Percentiles rank a stretch among this genome's conserved stretches.
Evolutionary conservation across 345 rosid genomes (phyloP).

Genomic region (Gossypium ekmanianum): DNA sequence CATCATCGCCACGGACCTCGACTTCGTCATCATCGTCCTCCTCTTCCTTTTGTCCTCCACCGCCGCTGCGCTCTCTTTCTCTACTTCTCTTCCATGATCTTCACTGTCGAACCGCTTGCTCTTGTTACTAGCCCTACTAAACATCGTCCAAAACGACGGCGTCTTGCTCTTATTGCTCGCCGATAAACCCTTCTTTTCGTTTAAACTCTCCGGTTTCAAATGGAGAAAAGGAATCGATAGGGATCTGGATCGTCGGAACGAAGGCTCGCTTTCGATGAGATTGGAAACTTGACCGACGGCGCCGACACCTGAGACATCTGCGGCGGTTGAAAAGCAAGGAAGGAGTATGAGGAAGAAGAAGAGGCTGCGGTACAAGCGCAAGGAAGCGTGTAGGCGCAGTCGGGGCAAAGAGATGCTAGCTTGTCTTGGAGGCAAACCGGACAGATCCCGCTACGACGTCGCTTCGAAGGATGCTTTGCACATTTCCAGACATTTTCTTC

Average conservation of each 20-base stretch:
- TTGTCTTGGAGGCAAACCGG: constrained; percentile 79
- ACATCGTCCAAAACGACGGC: constrained; percentile 55
- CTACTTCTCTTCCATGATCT: constrained; percentile 16
- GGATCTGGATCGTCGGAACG: constrained; percentile 77
- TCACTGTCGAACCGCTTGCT: constrained; percentile 28
- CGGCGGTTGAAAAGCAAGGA: constrained; percentile 35
- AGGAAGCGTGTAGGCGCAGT: constrained; percentile 70
- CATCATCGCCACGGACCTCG: constrained; percentile 68
- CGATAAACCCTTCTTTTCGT: constrained; percentile 14
- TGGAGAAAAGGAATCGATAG: constrained; percentile 63
- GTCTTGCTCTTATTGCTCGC: constrained; percentile 18
- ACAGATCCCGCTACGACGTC: constrained; percentile 70
- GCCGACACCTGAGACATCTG: constrained; percentile 28
- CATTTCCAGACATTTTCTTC: constrained; percentile 77
- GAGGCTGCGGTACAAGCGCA: constrained; percentile 55
- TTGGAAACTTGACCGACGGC: constrained; percentile 50
- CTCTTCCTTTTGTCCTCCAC: constrained; percentile 37
- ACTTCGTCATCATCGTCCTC: constrained; percentile 66
- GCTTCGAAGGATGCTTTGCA: constrained; percentile 56
- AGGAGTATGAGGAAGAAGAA: constrained; percentile 38
- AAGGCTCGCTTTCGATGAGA: constrained; percentile 60
- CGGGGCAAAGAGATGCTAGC: constrained; percentile 71
- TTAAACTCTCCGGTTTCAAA: constrained; percentile 32
- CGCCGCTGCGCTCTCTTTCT: constrained; percentile 15
- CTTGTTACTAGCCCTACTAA: constrained; percentile 26